Conservation (phyloP, 345 rosid genomes). For the Boechera stricta region DNA sequence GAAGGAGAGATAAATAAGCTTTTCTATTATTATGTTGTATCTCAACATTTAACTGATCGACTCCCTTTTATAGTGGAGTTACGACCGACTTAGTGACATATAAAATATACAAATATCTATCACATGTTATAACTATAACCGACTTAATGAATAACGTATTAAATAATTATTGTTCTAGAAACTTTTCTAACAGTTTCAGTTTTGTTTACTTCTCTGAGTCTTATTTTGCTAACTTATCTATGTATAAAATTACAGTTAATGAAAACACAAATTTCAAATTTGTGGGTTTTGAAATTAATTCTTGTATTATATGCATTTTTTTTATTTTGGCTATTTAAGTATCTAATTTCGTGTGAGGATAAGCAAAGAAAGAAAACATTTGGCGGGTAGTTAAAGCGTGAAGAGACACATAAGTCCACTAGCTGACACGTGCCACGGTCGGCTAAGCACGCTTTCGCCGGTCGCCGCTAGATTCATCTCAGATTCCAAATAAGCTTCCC, state of each 20-base stretch:
- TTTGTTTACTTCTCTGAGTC: no score
- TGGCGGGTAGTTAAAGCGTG: conserved; percentile 46
- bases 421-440: conserved; percentile 57
- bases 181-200: no score
- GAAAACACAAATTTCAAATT: not conserved
- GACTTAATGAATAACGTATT: no score
- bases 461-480: conserved; percentile 41
- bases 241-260: not conserved
- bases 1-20: no score
- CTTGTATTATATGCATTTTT: not conserved
- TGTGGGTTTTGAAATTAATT: not conserved
- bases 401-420: conserved; percentile 39
- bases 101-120: no score
- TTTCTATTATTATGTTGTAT: no score
- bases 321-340: not conserved
- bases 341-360: conserved; percentile 1
- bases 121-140: no score
- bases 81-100: no score
- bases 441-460: conserved; percentile 37
- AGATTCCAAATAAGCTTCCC: conserved; percentile 42
- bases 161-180: no score
- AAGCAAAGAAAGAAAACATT: not conserved
- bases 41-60: no score
- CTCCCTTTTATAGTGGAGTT: no score
- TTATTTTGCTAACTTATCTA: no score